A percentile compares a stretch with the other conserved stretches of the same genome.
Conservation (phyloP, 2,329 filamentous ascomycete genomes). For the Monilinia fructicola region DNA sequence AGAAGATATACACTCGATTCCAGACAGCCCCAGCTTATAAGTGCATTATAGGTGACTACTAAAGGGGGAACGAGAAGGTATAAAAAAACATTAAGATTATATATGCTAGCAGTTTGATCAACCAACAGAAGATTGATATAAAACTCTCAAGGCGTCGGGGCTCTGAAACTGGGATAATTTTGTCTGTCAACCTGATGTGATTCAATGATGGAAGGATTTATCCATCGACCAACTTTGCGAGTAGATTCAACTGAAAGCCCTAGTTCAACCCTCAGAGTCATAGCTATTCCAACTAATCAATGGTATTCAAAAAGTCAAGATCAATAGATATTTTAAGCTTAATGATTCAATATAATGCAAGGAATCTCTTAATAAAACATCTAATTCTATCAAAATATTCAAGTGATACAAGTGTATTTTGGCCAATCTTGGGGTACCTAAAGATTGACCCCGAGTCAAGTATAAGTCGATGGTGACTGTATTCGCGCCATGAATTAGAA, state of each 20-base stretch:
- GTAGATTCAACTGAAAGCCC: background rate
- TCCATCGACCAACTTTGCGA: no score
- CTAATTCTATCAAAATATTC: background rate
- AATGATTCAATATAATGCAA: fast-evolving
- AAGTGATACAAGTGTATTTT: background rate
- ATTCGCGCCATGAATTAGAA: background rate
- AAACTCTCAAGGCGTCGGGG: no score
- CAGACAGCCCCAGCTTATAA: background rate
- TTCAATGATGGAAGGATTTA: no score
- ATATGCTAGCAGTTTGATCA: background rate
- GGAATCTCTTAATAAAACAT: background rate
- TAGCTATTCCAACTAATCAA: background rate
- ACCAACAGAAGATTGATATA: background rate
- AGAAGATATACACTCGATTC: background rate
- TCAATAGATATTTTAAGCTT: background rate
- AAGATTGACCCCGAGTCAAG: background rate
- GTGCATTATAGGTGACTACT: background rate
- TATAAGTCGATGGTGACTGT: background rate
- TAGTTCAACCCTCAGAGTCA: background rate
- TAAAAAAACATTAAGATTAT: background rate
- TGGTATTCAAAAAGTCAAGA: background rate
- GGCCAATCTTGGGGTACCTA: no score
- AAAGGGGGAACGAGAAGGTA: background rate
- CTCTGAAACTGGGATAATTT: background rate
- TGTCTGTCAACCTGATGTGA: no score